Conservation (phyloP, 2,329 filamentous ascomycete genomes). For the Venturia pyrina region DNA sequence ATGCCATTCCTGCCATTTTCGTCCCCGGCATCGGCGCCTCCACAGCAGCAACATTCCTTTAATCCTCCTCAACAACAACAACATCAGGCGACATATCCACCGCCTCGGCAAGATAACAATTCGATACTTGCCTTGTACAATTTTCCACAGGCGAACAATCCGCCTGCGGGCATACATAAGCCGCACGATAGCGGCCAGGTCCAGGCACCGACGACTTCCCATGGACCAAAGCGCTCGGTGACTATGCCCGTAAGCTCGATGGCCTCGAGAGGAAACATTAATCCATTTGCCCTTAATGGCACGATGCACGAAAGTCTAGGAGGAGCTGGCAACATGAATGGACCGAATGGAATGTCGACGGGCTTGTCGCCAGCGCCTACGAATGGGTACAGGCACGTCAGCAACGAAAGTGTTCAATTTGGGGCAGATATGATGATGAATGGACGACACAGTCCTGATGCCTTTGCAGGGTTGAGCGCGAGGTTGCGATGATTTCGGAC, state of each 20-base stretch:
- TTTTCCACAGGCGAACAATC: conserved; percentile 31
- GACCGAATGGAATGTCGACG: neutral
- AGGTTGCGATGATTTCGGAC: conserved; percentile 17
- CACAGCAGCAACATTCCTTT: conserved; percentile 24
- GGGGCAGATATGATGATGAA: conserved; percentile 50
- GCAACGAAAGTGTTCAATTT: conserved; percentile 60
- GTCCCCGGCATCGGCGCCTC: conserved; percentile 17
- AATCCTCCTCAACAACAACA: conserved; percentile 17
- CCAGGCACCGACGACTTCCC: neutral
- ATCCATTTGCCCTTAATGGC: conserved; percentile 41
- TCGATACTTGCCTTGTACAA: conserved; percentile 70
- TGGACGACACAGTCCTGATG: conserved; percentile 68
- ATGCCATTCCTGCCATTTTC: conserved; percentile 24
- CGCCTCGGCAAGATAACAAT: conserved; percentile 53
- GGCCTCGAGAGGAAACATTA: conserved; percentile 35
- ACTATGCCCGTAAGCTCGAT: conserved; percentile 26
- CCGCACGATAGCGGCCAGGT: neutral
- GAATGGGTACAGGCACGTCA: conserved; percentile 37
- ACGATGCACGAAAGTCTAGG: conserved; percentile 5
- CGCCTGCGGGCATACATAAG: conserved; percentile 25
- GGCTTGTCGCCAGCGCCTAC: neutral
- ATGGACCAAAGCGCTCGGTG: conserved; percentile 24
- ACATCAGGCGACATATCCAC: conserved; percentile 22
- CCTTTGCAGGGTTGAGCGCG: conserved; percentile 66
- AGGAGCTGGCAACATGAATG: neutral